A percentile compares a stretch with the other conserved stretches of the same genome.
phyloP scores from a whole-genome alignment of 345 rosid species.

The Pistacia integerrima region DNA sequence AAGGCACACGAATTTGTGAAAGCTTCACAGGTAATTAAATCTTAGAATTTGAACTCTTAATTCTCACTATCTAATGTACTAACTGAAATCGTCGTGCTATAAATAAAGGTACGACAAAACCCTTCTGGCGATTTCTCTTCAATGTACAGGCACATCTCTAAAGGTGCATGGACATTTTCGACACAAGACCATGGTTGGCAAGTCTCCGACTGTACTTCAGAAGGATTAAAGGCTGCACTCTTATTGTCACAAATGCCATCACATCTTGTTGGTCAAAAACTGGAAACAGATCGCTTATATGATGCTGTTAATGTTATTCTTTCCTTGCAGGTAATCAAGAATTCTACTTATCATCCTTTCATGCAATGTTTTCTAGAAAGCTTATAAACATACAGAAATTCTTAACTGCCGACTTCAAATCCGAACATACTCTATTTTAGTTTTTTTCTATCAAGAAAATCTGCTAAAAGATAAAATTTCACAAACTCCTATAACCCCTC shows the following conservation, averaged over 20 bases:
- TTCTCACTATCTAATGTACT: neutral
- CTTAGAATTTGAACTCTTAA: neutral
- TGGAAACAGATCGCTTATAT: constrained; percentile 31
- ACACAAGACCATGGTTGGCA: constrained; percentile 77
- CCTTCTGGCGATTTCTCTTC: constrained; percentile 56
- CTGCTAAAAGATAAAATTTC: neutral
- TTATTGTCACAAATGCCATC: constrained; percentile 45
- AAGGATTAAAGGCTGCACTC: constrained; percentile 64
- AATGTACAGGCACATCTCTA: constrained; percentile 67
- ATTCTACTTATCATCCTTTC: neutral
- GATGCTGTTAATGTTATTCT: constrained; percentile 55
- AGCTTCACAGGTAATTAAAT: constrained; percentile 42
- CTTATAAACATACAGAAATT: no score
- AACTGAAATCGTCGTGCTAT: neutral
- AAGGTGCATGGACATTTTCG: constrained; percentile 70
- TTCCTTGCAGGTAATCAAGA: constrained; percentile 42
- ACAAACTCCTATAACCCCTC: no score
- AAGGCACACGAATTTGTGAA: constrained; percentile 62
- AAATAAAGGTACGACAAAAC: constrained; percentile 50
- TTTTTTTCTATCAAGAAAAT: no score
- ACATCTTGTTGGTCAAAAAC: constrained; percentile 42
- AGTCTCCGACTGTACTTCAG: constrained; percentile 71
- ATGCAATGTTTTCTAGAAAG: no score
- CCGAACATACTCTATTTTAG: no score
- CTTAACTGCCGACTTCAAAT: no score